Evolutionary conservation across 2,329 filamentous ascomycete species (phyloP).

Genomic region (Metarhizium anisopliae): DNA sequence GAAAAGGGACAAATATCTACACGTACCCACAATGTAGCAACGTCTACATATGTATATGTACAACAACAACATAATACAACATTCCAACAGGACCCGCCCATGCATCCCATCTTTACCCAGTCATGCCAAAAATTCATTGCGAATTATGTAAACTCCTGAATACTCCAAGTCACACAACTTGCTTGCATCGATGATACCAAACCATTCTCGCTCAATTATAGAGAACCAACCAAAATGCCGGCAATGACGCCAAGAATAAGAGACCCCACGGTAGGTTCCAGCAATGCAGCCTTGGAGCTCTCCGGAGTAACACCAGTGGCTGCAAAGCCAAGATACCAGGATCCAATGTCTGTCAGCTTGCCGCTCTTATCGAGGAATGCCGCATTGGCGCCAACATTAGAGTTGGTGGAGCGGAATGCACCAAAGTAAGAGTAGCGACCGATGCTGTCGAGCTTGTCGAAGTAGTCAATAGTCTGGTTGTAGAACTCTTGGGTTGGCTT

Average conservation of each 20-base stretch:
- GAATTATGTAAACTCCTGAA: neutral
- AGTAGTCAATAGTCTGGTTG: constrained; percentile 55
- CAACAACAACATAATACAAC: neutral
- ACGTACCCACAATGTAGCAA: neutral
- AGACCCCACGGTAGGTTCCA: neutral
- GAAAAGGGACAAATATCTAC: neutral
- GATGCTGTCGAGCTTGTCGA: constrained; percentile 50
- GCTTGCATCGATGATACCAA: neutral
- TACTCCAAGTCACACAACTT: neutral
- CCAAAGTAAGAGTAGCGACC: constrained; percentile 69
- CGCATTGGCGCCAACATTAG: constrained; percentile 66
- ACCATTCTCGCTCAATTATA: neutral
- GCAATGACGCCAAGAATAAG: constrained; percentile 2
- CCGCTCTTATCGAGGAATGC: constrained; percentile 62
- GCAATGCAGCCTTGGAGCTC: constrained; percentile 9
- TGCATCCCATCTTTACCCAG: constrained; percentile 1
- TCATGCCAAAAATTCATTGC: neutral
- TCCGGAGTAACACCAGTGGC: constrained; percentile 35
- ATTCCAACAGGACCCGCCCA: neutral
- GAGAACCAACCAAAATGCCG: neutral
- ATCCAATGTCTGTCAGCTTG: constrained; percentile 64
- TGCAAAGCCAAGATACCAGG: constrained; percentile 60
- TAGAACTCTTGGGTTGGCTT: constrained; percentile 54
- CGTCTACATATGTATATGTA: neutral
- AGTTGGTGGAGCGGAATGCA: constrained; percentile 58